Percentiles rank a stretch among this genome's conserved stretches.
phyloP scores from a whole-genome alignment of 306 rosid genomes.

The Fragaria ananassa region DNA sequence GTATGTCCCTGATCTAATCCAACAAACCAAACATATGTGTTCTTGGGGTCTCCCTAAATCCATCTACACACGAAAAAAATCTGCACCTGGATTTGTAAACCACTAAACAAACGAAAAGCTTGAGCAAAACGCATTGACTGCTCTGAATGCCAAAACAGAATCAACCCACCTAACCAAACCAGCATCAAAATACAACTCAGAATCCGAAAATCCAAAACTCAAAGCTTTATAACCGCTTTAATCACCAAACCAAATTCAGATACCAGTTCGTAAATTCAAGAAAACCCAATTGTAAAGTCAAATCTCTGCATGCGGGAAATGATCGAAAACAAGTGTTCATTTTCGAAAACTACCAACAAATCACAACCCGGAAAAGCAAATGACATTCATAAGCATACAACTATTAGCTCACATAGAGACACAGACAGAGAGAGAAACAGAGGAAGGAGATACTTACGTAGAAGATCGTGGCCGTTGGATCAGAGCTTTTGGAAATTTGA shows the following conservation, averaged over 20 bases:
- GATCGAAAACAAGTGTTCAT: neutral
- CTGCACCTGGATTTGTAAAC: neutral
- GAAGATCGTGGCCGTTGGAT: constrained; percentile 79
- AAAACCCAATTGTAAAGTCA: constrained; percentile 27
- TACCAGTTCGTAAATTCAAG: constrained; percentile 17
- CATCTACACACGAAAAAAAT: neutral
- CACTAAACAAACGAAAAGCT: constrained; percentile 1
- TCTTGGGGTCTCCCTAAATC: neutral
- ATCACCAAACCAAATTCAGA: constrained; percentile 21
- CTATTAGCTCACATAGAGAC: neutral
- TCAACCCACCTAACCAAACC: neutral
- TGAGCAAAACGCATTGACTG: neutral
- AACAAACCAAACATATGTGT: neutral
- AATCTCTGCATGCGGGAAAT: constrained; percentile 43
- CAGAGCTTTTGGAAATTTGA: constrained; percentile 31
- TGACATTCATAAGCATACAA: neutral
- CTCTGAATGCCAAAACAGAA: neutral
- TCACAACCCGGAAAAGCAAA: neutral
- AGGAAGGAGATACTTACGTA: constrained; percentile 50
- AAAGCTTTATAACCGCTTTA: neutral
- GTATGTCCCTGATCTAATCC: neutral
- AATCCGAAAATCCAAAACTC: neutral
- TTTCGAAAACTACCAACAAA: neutral
- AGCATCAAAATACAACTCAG: neutral
- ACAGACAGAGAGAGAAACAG: neutral